phyloP scores from a whole-genome alignment of 257 asterid species.

The Primulina tabacum region DNA sequence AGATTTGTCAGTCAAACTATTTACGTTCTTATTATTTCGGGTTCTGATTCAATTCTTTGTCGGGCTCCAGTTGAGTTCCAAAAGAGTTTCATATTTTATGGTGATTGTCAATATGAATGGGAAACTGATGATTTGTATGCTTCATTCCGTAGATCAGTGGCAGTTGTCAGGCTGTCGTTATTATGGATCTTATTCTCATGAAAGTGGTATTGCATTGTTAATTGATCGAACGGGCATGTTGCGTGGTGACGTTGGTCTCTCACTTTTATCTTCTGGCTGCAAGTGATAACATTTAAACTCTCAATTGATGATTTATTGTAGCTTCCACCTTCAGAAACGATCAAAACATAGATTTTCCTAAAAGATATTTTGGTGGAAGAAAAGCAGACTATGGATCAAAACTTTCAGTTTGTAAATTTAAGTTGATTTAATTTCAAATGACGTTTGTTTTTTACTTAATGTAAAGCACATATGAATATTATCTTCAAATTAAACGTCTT shows the following conservation, averaged over 20 bases:
- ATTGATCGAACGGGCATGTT: neutral
- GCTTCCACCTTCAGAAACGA: neutral
- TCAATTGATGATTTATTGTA: neutral
- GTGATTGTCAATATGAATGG: neutral
- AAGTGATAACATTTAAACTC: neutral
- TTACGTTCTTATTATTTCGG: constrained; percentile 13
- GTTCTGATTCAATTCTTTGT: constrained; percentile 15
- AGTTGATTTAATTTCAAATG: neutral
- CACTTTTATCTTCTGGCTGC: neutral
- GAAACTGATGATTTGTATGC: neutral
- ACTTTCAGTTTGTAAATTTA: too few relatives aligned
- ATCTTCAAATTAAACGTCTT: neutral
- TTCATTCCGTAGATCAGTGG: neutral
- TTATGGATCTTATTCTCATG: neutral
- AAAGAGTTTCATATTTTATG: constrained; percentile 17
- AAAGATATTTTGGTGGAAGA: neutral
- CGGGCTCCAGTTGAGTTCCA: constrained; percentile 6
- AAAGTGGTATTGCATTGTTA: neutral
- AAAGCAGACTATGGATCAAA: neutral
- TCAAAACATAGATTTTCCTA: too few relatives aligned
- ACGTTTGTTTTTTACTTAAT: too few relatives aligned
- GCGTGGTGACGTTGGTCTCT: neutral
- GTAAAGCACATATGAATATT: neutral
- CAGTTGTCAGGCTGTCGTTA: neutral
- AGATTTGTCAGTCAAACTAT: neutral